These are phyloP conservation scores for Mucor indicus DNA, from an alignment of 371 early-diverging fungal species.

Conservation along the genomic window DNA sequence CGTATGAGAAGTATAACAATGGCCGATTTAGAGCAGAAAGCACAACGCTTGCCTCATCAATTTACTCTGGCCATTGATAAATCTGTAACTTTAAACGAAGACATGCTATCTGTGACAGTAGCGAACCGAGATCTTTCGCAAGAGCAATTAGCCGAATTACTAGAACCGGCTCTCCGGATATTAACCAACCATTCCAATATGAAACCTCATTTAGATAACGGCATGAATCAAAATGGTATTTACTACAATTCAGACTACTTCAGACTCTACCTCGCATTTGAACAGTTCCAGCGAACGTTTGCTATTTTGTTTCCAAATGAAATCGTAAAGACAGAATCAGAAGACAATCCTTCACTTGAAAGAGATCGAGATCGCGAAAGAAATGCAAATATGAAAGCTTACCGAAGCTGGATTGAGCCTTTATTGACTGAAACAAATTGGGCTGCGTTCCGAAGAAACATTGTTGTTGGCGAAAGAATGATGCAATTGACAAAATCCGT, in stretches of 20 bases:
- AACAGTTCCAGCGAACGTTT: conserved; percentile 44
- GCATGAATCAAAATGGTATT: conserved; percentile 54
- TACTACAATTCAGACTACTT: conserved; percentile 54
- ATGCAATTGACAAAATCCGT: conserved; percentile 39
- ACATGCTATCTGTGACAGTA: neutral
- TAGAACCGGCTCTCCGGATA: conserved; percentile 33
- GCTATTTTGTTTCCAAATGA: conserved; percentile 33
- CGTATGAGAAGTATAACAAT: conserved; percentile 39
- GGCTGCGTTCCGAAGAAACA: conserved; percentile 50
- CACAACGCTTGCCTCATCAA: conserved; percentile 23
- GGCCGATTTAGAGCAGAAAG: conserved; percentile 44
- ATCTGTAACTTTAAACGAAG: conserved; percentile 1
- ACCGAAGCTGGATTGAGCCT: conserved; percentile 47
- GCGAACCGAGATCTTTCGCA: conserved; percentile 8
- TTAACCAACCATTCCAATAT: conserved; percentile 40
- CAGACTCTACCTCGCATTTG: conserved; percentile 45
- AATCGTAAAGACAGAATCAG: conserved; percentile 16
- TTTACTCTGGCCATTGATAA: conserved; percentile 35
- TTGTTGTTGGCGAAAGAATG: conserved; percentile 50
- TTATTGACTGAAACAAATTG: conserved; percentile 41
- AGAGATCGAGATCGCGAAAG: no score
- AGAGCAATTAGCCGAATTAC: conserved; percentile 28
- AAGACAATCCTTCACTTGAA: no score
- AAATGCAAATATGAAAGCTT: conserved; percentile 45
- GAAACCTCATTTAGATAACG: conserved; percentile 50